These are phyloP conservation scores for Colletotrichum lupini DNA, from an alignment of 2,329 filamentous ascomycete species.

Conservation along the genomic window DNA sequence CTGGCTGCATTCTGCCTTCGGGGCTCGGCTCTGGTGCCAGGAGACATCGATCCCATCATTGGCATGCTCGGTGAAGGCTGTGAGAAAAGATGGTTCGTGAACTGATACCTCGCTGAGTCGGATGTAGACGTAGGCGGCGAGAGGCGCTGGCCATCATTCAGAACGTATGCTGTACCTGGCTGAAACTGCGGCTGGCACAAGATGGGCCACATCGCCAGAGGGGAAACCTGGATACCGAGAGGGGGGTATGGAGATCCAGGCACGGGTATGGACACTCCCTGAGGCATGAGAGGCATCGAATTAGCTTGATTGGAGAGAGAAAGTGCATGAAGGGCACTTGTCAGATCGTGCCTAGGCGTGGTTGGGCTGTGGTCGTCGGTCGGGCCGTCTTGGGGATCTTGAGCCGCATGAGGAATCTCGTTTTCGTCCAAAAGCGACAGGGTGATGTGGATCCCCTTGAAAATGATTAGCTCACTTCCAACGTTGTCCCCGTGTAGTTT, in stretches of 20 bases:
- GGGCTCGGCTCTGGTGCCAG: slow-evolving; percentile 48
- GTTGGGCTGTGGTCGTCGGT: neutral
- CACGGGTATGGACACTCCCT: neutral
- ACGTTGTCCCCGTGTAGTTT: too few relatives aligned
- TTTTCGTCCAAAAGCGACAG: slow-evolving; percentile 11
- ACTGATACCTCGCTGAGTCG: slow-evolving; percentile 16
- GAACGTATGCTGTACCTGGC: slow-evolving; percentile 42
- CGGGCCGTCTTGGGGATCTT: neutral
- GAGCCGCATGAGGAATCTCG: neutral
- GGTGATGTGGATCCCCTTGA: slow-evolving; percentile 20
- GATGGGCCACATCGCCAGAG: slow-evolving; percentile 47
- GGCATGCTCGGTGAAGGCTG: slow-evolving; percentile 18
- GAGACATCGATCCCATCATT: slow-evolving; percentile 32
- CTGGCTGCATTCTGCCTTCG: slow-evolving; percentile 63
- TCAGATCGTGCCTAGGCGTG: slow-evolving; percentile 14
- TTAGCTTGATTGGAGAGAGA: slow-evolving; percentile 3
- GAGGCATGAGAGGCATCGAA: slow-evolving; percentile 6
- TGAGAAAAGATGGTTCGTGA: slow-evolving; percentile 40
- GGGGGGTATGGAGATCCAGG: slow-evolving; percentile 10
- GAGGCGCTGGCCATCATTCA: slow-evolving; percentile 39
- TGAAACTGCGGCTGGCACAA: slow-evolving; percentile 45
- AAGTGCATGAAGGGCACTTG: slow-evolving; percentile 24
- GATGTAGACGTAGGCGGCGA: neutral
- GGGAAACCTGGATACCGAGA: slow-evolving; percentile 38
- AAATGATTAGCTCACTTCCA: neutral